Evolutionary conservation across 345 rosid species (phyloP).

Genomic region (Aquilaria malaccensis): DNA sequence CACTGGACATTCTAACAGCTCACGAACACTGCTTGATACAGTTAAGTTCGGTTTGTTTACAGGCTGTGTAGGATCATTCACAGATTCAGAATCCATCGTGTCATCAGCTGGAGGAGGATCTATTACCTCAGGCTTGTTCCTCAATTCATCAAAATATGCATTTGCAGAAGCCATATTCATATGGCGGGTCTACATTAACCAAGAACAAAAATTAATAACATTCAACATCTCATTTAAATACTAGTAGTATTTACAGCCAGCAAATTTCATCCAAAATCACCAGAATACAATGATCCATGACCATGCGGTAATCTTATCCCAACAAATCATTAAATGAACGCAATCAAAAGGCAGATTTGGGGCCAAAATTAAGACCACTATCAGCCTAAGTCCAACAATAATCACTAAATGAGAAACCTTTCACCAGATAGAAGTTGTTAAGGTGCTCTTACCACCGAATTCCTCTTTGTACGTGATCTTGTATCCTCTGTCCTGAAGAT

Average conservation of each 20-base stretch:
- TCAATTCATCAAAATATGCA: conserved; percentile 50
- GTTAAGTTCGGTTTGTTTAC: conserved; percentile 45
- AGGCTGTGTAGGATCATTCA: conserved; percentile 46
- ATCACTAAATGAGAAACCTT: too few species aligned
- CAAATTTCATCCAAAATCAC: too few species aligned
- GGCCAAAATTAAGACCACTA: too few species aligned
- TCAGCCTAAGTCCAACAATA: too few species aligned
- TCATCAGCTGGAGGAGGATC: conserved; percentile 62
- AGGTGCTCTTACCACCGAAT: conserved; percentile 5
- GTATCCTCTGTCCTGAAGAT: not conserved
- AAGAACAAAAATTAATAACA: not conserved
- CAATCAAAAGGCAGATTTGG: not conserved
- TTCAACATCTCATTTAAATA: not conserved
- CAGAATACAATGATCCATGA: too few species aligned
- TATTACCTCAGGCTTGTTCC: conserved; percentile 57
- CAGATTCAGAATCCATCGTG: conserved; percentile 36
- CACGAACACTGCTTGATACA: conserved; percentile 72
- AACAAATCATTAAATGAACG: too few species aligned
- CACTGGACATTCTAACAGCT: conserved; percentile 80
- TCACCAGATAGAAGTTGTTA: too few species aligned
- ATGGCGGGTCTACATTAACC: conserved; percentile 10
- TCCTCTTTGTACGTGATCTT: not conserved
- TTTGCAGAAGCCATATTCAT: conserved; percentile 47
- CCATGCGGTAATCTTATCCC: too few species aligned
- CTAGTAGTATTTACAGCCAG: not conserved